Base-by-base conservation (phyloP, 306 rosid species). In the Glycyrrhiza uralensis region DNA sequence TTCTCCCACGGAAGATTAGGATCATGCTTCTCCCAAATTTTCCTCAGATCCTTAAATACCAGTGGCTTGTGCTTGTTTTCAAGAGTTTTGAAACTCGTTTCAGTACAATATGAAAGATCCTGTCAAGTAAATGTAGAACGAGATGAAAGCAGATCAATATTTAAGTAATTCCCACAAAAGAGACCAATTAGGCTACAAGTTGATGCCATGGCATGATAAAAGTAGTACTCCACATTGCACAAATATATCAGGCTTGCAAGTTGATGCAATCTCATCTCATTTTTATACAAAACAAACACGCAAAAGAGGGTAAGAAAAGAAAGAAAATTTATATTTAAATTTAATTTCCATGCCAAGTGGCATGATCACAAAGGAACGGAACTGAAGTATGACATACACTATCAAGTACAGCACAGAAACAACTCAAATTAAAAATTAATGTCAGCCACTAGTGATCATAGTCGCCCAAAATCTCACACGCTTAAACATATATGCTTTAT, bases 31-130 rank as follows among this genome's bases (percentile, higher is more conserved):
- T 88, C 90, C 96, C 98, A 93, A 64, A 93, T 58, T 82, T 67
- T 90, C 70, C 88, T 88, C 73, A 93, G 56, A 35, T 93, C 97
- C 86, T 93, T 93, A 23, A 90, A 90, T 52, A 90, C 87, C 52
- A 93, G 7, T n/a, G 77, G 71, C 85, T 90, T 93, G 36, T 78
- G 74, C 51, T 50, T 82, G 72, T 93, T 79, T 69, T 88, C 90
- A 18, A 79, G 86, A 41, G 96, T 87, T 19, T 62, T 78, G 80
- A 84, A 88, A 4, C 66, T 42, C 67, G 98, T 84, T 49, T 41
- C 50, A 35, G 93, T 85, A 80, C 98, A 90, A 10, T 84, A 59
- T 23, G 92, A 85, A 62, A 57, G 50, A 80, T 87, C 87, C 98
- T 90, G 45, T 68, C 68, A 68, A 55, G 4, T 55, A 51, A 22